These are phyloP conservation scores for Pichia sp. DNA, from an alignment of 1,139 yeast genomes.

Conservation along the genomic window DNA sequence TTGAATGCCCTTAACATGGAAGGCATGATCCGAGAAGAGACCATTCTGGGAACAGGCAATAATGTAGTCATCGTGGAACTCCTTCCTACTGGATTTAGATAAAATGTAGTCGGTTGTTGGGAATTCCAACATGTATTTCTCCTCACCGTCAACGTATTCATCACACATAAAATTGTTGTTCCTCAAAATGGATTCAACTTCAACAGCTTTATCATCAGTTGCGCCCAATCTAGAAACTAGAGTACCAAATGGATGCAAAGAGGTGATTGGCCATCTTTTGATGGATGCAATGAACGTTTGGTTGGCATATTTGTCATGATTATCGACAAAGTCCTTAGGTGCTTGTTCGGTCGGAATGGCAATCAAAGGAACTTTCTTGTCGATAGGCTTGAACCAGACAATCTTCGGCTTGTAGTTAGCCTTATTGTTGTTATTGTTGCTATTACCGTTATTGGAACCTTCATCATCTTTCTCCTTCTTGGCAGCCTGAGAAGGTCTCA, in stretches of 20 bases:
- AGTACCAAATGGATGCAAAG: conserved; percentile 96
- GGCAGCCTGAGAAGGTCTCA: conserved; percentile 95
- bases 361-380: conserved; percentile 92
- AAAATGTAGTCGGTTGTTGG: conserved; percentile 27
- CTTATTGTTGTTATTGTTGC: conserved; percentile 35
- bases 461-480: conserved; percentile 57
- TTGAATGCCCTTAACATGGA: conserved; percentile 60
- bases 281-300: conserved; percentile 89
- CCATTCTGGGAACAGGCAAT: conserved; percentile 62
- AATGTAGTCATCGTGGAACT: conserved; percentile 55
- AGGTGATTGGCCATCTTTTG: conserved; percentile 98
- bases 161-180: conserved; percentile 90
- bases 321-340: conserved; percentile 90
- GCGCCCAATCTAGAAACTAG: conserved; percentile 80
- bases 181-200: conserved; percentile 81
- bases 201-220: conserved; percentile 70
- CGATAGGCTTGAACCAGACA: conserved; percentile 99
- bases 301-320: conserved; percentile 75
- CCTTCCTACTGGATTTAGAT: conserved; percentile 39
- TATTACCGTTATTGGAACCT: conserved; percentile 18
- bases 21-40: conserved; percentile 62
- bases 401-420: conserved; percentile 69
- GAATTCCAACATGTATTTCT: conserved; percentile 23
- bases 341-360: conserved; percentile 99
- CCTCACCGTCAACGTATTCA: conserved; percentile 55